Evolutionary conservation across 805 yeast genomes (phyloP).

Genomic region (Candida montana): DNA sequence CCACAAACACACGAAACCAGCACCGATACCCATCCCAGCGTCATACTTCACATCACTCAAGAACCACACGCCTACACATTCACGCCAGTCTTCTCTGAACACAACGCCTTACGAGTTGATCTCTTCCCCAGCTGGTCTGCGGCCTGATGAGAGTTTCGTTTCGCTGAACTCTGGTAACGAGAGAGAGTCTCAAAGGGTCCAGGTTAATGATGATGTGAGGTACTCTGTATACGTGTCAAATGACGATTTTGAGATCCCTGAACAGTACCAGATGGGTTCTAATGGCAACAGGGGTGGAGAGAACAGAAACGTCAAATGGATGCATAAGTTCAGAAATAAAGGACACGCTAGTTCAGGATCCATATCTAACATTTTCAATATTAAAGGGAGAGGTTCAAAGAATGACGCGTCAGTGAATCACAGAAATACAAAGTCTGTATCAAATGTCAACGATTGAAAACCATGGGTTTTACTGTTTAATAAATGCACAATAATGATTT

Average conservation of each 20-base stretch:
- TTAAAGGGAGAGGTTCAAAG: not conserved
- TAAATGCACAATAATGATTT: too few species aligned
- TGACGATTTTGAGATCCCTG: constrained; percentile 11
- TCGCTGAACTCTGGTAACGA: constrained; percentile 3
- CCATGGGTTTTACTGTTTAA: not conserved
- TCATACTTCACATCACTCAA: constrained; percentile 9
- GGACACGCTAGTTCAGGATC: constrained; percentile 6
- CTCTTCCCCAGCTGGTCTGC: constrained; percentile 4
- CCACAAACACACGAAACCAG: not conserved
- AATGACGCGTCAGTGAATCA: not conserved
- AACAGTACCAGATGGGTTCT: constrained; percentile 1
- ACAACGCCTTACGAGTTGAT: constrained; percentile 2
- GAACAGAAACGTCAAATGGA: not conserved
- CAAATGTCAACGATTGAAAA: not conserved
- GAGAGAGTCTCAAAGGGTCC: not conserved
- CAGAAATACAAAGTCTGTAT: constrained; percentile 3
- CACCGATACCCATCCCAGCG: constrained; percentile 9
- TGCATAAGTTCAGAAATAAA: not conserved
- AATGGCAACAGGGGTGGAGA: not conserved
- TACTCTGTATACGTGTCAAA: constrained; percentile 12
- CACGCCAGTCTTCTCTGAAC: constrained; percentile 4
- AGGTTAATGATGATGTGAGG: constrained; percentile 2
- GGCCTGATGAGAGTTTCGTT: constrained; percentile 2
- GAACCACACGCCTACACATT: constrained; percentile 8
- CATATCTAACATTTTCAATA: constrained; percentile 4